Evolutionary conservation across 768 basidiomycete species (phyloP).

Genomic region (Trametes villosa): DNA sequence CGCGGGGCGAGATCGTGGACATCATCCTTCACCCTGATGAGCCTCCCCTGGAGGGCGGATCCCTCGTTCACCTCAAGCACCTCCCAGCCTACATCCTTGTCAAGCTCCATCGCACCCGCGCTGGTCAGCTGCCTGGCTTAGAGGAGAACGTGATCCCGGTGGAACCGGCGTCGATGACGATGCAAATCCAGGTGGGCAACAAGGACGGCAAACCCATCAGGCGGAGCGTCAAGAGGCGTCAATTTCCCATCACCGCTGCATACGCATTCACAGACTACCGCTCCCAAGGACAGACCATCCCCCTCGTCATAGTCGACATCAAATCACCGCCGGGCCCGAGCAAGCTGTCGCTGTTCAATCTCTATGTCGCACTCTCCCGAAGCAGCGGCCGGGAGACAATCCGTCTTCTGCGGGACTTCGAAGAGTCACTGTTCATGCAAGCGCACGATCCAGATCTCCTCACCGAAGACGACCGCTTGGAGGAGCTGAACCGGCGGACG

Average conservation of each 20-base stretch:
- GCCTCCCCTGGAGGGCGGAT: slow-evolving; percentile 7
- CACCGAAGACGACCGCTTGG: slow-evolving; percentile 15
- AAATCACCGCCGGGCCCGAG: slow-evolving; percentile 37
- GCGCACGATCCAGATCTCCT: slow-evolving; percentile 26
- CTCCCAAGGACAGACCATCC: slow-evolving; percentile 48
- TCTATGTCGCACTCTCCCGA: slow-evolving; percentile 46
- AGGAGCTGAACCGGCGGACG: slow-evolving; percentile 12
- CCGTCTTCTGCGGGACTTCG: slow-evolving; percentile 35
- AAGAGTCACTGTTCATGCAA: slow-evolving; percentile 32
- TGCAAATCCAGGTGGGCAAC: slow-evolving; percentile 24
- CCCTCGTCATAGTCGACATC: slow-evolving; percentile 43
- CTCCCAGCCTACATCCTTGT: slow-evolving; percentile 39
- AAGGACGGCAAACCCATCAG: neutral
- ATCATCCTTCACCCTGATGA: slow-evolving; percentile 42
- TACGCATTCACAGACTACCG: slow-evolving; percentile 49
- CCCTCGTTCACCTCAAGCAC: slow-evolving; percentile 32
- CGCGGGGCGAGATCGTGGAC: slow-evolving; percentile 36
- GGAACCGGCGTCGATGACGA: slow-evolving; percentile 27
- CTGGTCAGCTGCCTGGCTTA: slow-evolving; percentile 32
- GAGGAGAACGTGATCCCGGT: slow-evolving; percentile 39
- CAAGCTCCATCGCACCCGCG: slow-evolving; percentile 35
- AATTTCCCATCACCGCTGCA: slow-evolving; percentile 41
- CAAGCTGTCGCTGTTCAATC: slow-evolving; percentile 40
- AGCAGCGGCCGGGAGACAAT: slow-evolving; percentile 36
- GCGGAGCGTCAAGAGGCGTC: slow-evolving; percentile 23